Evolutionary conservation across 306 rosid genomes (phyloP).

Genomic region (Bauhinia variegata): DNA sequence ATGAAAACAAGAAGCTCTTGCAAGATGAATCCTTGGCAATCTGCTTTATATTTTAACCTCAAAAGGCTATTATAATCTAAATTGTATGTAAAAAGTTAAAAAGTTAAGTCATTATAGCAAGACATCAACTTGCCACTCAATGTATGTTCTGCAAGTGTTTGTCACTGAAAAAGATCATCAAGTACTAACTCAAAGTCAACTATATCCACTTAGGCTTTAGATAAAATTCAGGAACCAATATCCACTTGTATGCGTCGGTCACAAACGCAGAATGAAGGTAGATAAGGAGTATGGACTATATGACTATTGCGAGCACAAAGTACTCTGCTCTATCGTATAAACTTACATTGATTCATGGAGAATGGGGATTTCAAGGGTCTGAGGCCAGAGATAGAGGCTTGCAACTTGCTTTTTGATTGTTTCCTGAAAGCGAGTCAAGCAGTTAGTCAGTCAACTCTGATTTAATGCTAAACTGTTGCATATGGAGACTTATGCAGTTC

Average conservation of each 20-base stretch:
- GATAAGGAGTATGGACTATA: background rate
- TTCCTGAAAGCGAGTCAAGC: conserved; percentile 53
- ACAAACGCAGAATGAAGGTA: conserved; percentile 2
- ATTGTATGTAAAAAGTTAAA: background rate
- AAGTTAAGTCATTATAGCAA: background rate
- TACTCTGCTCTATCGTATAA: conserved; percentile 9
- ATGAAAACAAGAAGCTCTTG: conserved; percentile 3
- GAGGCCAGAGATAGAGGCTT: conserved; percentile 90
- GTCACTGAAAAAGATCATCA: conserved; percentile 4
- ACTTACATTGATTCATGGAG: conserved; percentile 81
- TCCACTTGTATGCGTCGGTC: background rate
- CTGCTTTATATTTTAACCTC: conserved; percentile 18
- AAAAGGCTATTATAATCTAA: conserved; percentile 7
- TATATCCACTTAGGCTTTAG: background rate
- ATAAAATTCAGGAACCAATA: background rate
- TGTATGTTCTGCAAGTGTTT: background rate
- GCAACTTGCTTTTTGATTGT: conserved; percentile 76
- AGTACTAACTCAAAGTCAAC: background rate
- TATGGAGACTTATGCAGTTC: background rate
- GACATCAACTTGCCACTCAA: background rate
- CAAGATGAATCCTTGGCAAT: background rate
- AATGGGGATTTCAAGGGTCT: conserved; percentile 66
- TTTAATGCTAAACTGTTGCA: too few species aligned
- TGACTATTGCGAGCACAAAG: conserved; percentile 6
- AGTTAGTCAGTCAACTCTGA: conserved; percentile 37